Evolutionary conservation across 2,329 filamentous ascomycete genomes (phyloP).

Genomic region (Fusarium irregulare): DNA sequence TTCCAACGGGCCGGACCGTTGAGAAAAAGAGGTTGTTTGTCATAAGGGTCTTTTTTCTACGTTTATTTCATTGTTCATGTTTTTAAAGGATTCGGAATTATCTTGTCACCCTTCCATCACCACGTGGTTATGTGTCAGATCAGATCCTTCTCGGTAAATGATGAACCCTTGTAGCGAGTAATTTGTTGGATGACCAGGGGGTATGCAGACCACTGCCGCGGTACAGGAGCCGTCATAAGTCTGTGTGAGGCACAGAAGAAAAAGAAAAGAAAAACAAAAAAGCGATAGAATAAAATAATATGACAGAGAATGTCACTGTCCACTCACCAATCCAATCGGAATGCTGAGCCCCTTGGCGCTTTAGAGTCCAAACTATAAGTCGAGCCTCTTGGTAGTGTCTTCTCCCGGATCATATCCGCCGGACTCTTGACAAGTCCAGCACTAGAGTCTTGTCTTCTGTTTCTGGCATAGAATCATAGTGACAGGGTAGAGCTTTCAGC

Average conservation of each 20-base stretch:
- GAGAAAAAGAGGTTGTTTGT: slow-evolving; percentile 1
- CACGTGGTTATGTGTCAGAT: slow-evolving; percentile 11
- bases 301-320: background rate
- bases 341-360: background rate
- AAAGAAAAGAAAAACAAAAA: background rate
- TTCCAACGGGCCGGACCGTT: slow-evolving; percentile 31
- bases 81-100: background rate
- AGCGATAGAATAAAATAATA: background rate
- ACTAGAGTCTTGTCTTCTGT: background rate
- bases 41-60: background rate
- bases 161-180: background rate
- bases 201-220: slow-evolving; percentile 1
- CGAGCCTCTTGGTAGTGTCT: background rate
- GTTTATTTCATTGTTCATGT: too few relatives aligned
- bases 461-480: background rate
- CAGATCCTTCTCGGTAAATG: slow-evolving; percentile 3
- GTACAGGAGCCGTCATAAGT: background rate
- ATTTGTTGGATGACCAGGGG: background rate
- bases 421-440: background rate
- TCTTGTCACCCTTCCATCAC: background rate
- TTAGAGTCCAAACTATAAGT: background rate
- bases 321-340: background rate
- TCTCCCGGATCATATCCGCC: background rate
- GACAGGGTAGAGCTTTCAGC: background rate
- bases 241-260: background rate